Base-by-base conservation (phyloP, 1,284 basidiomycete genomes). In the Singerocomus inundabilis region DNA sequence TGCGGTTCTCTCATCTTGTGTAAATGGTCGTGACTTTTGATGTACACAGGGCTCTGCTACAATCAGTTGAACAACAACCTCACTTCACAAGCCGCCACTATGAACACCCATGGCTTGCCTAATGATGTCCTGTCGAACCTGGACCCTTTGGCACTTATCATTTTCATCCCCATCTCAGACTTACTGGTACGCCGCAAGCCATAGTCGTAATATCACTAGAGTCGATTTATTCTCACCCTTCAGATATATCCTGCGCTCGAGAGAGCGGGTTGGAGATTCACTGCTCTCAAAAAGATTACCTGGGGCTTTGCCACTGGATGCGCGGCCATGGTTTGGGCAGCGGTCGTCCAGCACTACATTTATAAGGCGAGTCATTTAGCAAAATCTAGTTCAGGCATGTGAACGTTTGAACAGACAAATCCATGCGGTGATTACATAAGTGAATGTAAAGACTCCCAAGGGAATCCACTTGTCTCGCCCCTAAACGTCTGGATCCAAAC, bases 91-190 rank as follows among this genome's bases (percentile, higher is more conserved):
- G 86, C 85, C 15, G 84, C 83, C 2, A 82, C 80, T 1, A 88
- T 91, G 86, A 61, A 69, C 25, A 82, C 84, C 3, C 74, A 89
- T 58, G 88, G 88, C 49, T 59, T 88, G 6, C 91, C 91, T 9
- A 93, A 93, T 64, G 90, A 93, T 62, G 72, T 93, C 36, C 70
- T 92, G 52, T 88, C 86, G 41, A 91, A 91, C 69, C 72, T 92
- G 44, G 85, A 93, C 62, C 90, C 90, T 4, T 72, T 93, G 43
- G 79, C 84, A 4, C 74, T 91, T 51, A 80, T 91, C 60, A 80
- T 88, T 60, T 77, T 88, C 60, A 88, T 90, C 56, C 87, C 88
- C 29, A 74, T 88, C 55, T 82, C 74, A 55, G 87, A 90, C 65
- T 53, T 79, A 2, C 36, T 66, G 38, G 75, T 90, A 56, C 68